Evolutionary conservation across 768 basidiomycete species (phyloP).

Genomic region (Boletus speciosus): DNA sequence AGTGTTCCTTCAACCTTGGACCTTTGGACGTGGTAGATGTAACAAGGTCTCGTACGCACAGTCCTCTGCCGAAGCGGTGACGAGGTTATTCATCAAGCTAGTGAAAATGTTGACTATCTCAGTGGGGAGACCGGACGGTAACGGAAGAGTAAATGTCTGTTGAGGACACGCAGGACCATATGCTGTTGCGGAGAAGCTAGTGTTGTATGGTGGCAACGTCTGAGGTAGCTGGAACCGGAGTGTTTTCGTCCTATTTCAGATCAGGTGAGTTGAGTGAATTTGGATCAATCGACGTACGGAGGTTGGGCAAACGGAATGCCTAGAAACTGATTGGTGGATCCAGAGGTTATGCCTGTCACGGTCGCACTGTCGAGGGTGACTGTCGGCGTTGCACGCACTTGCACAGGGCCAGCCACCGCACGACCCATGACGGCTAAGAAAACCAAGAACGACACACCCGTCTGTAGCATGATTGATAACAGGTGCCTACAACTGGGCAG

Average conservation of each 20-base stretch:
- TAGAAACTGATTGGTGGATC: slow-evolving; percentile 29
- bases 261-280: not conserved
- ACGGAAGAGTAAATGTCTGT: slow-evolving; percentile 1
- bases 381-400: slow-evolving; percentile 10
- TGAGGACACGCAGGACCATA: slow-evolving; percentile 13
- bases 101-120: slow-evolving; percentile 21
- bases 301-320: slow-evolving; percentile 42
- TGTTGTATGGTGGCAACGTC: slow-evolving; percentile 1
- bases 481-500: no score
- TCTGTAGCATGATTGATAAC: not conserved
- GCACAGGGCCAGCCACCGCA: not conserved
- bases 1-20: not conserved
- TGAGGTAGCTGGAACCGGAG: slow-evolving; percentile 33
- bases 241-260: slow-evolving; percentile 26
- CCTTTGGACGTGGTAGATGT: not conserved
- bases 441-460: not conserved
- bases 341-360: slow-evolving; percentile 26
- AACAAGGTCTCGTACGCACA: slow-evolving; percentile 34
- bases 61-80: slow-evolving; percentile 40
- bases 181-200: slow-evolving; percentile 1
- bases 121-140: slow-evolving; percentile 9
- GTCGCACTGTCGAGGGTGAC: slow-evolving; percentile 29
- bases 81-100: slow-evolving; percentile 27
- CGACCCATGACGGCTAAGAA: not conserved
- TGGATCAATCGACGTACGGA: slow-evolving; percentile 28